Evolutionary conservation across 208 protist genomes (phyloP), one percentile per base, ranked within the genome.

Genomic region (Leptomonas seymouri): DNA sequence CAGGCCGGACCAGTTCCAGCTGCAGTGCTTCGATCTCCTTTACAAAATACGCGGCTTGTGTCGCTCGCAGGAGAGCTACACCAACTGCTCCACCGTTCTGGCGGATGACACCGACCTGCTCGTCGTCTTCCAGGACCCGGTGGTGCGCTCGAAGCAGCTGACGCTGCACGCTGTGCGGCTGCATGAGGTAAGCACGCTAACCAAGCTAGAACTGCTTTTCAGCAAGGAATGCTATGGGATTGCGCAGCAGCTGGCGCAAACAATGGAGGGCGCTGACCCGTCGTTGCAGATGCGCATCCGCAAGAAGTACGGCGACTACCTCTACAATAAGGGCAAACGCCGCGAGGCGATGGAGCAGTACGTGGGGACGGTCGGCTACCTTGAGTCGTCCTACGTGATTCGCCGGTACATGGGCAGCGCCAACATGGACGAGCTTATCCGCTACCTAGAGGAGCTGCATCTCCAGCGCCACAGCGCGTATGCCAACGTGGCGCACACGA

Each of bases 331-430:
- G 59, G 66, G 68, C 28, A 77, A 86, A 34, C 89, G 80, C 48
- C 81, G 87, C 23, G 88, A 89, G 41, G 98, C 98, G 25, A 97
- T 99, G 63, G 41, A 66, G 1, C 95, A 99, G 74, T 99, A 99
- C 74, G 77, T 98, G 8, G 78, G 81, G 20, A 97, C 96, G 11
- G 98, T 99, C 65, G 97, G 97, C 23, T 64, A 75, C 20, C 76
- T 99, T 12, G 97, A 99, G 80, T 98, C 98, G 15, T 98, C 93
- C 3, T 99, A 99, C 78, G 97, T 99, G 11, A 99, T 99, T 54
- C 82, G 93, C 39, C 97, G 97, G 53, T 99, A 98, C 74, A 78
- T 99, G n/a, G 92, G 98, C 39, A 87, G 86, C 1, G 95, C 98
- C 57, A 81, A 95, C 46, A 98, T 98, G 58, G 63, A 87, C 49